phyloP scores from a whole-genome alignment of 164 flowering plant genomes.

The Saururus chinensis region DNA sequence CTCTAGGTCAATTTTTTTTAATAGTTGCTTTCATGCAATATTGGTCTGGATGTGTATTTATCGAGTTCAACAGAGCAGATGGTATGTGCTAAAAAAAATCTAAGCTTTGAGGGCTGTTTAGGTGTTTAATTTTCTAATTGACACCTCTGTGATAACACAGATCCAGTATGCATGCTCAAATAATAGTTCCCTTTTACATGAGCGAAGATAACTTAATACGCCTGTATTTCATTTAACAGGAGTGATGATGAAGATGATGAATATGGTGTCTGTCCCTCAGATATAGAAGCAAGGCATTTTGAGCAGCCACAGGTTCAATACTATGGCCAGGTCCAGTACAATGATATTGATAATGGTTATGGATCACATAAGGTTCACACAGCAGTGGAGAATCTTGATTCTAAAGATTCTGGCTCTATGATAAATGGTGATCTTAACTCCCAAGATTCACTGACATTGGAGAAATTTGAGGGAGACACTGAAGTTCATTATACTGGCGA shows the following conservation, averaged over 20 bases:
- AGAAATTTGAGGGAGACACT: conserved; percentile 20
- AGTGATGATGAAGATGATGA: conserved; percentile 70
- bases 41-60: no score
- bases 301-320: conserved; percentile 32
- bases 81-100: no score
- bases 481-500: conserved; percentile 30
- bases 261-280: conserved; percentile 39
- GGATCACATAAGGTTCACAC: conserved; percentile 35
- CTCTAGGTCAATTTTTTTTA: no score
- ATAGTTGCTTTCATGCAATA: no score
- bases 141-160: no score
- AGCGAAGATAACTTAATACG: neutral
- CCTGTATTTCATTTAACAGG: conserved; percentile 20
- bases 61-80: no score
- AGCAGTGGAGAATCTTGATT: conserved; percentile 30
- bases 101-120: no score
- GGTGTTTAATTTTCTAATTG: no score
- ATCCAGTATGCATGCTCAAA: no score
- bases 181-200: neutral
- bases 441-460: conserved; percentile 14
- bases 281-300: conserved; percentile 37
- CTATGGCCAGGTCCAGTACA: conserved; percentile 40
- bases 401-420: conserved; percentile 37
- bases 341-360: conserved; percentile 37
- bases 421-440: conserved; percentile 23